These are phyloP conservation scores for Pseudozyma hubeiensis DNA, from an alignment of 1,284 basidiomycete species.

Conservation along the genomic window DNA sequence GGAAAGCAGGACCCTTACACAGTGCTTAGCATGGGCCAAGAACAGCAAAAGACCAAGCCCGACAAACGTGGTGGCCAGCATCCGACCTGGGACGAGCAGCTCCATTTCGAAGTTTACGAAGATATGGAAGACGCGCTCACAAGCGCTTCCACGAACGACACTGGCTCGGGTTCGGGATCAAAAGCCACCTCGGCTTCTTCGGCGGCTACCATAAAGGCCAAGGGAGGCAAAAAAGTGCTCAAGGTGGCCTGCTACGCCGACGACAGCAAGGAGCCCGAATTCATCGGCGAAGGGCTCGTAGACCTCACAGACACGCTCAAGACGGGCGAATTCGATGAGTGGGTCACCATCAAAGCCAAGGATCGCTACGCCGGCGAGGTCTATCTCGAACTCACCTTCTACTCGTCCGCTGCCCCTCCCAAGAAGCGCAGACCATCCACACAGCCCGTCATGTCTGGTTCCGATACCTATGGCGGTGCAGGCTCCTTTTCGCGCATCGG, in stretches of 20 bases:
- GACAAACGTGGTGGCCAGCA: conserved; percentile 97
- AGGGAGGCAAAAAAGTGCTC: conserved; percentile 82
- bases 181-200: conserved; percentile 69
- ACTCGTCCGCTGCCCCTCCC: conserved; percentile 61
- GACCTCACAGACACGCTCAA: conserved; percentile 90
- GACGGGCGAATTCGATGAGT: conserved; percentile 97
- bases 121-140: conserved; percentile 77
- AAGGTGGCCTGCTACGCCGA: conserved; percentile 90
- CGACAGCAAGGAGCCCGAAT: conserved; percentile 91
- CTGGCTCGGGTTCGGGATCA: conserved; percentile 13
- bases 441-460: conserved; percentile 37
- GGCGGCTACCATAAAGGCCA: conserved; percentile 71
- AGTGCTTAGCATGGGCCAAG: conserved; percentile 76
- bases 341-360: conserved; percentile 76
- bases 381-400: conserved; percentile 67
- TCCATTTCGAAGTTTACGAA: conserved; percentile 90
- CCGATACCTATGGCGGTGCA: conserved; percentile 60
- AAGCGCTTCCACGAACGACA: conserved; percentile 61
- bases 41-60: conserved; percentile 76
- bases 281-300: conserved; percentile 90
- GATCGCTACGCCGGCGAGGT: conserved; percentile 67
- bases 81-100: conserved; percentile 98
- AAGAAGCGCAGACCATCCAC: conserved; percentile 51
- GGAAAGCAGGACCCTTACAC: conserved; percentile 98
- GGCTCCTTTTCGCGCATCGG: conserved; percentile 56